phyloP scores from a whole-genome alignment of 768 basidiomycete species.

The Pleurotus eryngii region DNA sequence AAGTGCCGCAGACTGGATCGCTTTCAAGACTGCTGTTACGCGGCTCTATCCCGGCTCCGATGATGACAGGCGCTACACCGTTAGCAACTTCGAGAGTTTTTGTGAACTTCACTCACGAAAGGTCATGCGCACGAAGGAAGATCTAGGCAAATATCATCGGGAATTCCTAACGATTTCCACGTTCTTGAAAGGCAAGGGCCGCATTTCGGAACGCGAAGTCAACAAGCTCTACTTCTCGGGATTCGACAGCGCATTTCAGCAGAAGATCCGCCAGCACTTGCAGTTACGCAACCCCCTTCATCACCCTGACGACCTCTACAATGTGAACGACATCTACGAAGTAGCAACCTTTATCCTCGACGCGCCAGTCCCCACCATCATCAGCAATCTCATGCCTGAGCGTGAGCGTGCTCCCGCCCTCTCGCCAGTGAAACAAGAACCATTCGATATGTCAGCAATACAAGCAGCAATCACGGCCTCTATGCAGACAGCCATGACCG shows the following conservation, averaged over 20 bases:
- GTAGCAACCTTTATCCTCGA: neutral
- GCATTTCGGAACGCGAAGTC: neutral
- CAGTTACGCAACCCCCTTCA: neutral
- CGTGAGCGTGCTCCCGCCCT: neutral
- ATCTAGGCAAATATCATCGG: neutral
- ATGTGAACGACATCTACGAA: neutral
- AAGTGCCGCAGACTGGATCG: neutral
- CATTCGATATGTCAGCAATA: neutral
- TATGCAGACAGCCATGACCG: neutral
- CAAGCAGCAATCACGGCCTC: neutral
- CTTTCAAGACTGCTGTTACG: neutral
- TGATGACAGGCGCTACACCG: neutral
- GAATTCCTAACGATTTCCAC: neutral
- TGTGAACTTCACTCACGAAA: neutral
- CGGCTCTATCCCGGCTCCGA: neutral
- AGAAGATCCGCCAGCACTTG: neutral
- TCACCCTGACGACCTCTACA: neutral
- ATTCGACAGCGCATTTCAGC: neutral
- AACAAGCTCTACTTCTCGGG: slow-evolving; percentile 1
- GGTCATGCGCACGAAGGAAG: neutral
- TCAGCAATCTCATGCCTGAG: neutral
- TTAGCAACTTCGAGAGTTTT: neutral
- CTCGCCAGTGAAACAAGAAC: neutral
- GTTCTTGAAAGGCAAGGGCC: neutral
- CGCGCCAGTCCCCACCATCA: neutral